Conservation (phyloP, 768 basidiomycete species). For the Psilocybe subaeruginosa region DNA sequence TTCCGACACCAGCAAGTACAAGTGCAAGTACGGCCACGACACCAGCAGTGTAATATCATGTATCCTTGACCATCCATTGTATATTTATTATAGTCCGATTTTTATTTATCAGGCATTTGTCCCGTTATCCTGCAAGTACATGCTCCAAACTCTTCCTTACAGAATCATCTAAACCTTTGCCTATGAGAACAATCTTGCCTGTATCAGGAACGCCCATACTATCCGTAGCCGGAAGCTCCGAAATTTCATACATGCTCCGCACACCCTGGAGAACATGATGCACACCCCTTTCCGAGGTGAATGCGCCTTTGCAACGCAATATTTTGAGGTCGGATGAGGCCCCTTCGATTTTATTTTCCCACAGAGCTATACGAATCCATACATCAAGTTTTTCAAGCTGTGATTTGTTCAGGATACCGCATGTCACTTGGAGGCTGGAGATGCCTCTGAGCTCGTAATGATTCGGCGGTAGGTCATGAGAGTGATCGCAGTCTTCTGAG, state of each 20-base stretch:
- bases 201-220: constrained; percentile 53
- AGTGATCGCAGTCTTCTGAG: constrained; percentile 33
- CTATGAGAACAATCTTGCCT: constrained; percentile 89
- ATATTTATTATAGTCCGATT: not conserved
- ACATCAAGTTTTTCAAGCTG: constrained; percentile 64
- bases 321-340: constrained; percentile 33
- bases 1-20: constrained; percentile 9
- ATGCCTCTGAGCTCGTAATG: constrained; percentile 85
- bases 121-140: constrained; percentile 25
- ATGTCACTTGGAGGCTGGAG: constrained; percentile 72
- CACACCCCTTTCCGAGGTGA: constrained; percentile 54
- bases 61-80: not conserved
- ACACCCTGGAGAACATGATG: constrained; percentile 90
- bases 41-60: constrained; percentile 2
- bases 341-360: constrained; percentile 67
- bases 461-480: constrained; percentile 38
- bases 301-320: constrained; percentile 88
- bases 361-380: constrained; percentile 82
- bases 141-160: constrained; percentile 58
- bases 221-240: constrained; percentile 37
- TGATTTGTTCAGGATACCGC: constrained; percentile 56
- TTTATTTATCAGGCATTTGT: not conserved
- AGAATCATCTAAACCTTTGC: constrained; percentile 67
- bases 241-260: constrained; percentile 84
- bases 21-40: not conserved